Percentiles rank a stretch among this genome's conserved stretches.
Evolutionary conservation across 306 rosid species (phyloP).

Genomic region (Dalbergia cultrata): DNA sequence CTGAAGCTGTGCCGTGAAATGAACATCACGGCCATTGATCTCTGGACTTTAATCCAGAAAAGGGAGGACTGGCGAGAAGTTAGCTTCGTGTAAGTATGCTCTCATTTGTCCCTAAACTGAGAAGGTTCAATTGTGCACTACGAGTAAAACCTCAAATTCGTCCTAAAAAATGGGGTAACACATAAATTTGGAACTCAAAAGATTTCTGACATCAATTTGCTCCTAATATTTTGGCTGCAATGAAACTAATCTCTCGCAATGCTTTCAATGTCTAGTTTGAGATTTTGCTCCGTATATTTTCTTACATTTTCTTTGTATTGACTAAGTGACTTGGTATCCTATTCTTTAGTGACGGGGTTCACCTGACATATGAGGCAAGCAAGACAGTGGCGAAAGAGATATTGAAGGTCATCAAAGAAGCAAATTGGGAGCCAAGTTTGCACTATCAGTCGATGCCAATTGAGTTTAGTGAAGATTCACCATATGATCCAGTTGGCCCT

Average conservation of each 20-base stretch:
- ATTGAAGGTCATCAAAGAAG: constrained; percentile 62
- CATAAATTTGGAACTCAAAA: too few relatives aligned
- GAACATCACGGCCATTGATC: constrained; percentile 58
- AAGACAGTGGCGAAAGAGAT: constrained; percentile 72
- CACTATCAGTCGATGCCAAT: constrained; percentile 63
- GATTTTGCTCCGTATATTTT: too few relatives aligned
- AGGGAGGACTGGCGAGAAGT: constrained; percentile 57
- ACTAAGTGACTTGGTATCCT: background rate
- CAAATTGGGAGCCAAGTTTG: constrained; percentile 80
- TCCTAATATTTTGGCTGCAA: too few relatives aligned
- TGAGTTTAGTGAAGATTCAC: constrained; percentile 67
- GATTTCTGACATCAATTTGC: too few relatives aligned
- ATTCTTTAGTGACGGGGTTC: constrained; percentile 79
- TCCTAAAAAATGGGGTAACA: too few relatives aligned
- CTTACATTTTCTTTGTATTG: too few relatives aligned
- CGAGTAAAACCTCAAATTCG: too few relatives aligned
- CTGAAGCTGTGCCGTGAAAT: constrained; percentile 50
- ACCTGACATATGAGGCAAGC: constrained; percentile 71
- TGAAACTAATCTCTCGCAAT: too few relatives aligned
- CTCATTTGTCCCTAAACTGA: background rate
- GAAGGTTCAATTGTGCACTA: too few relatives aligned
- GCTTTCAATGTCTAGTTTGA: too few relatives aligned
- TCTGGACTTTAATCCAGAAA: constrained; percentile 60
- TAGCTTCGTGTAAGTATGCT: constrained; percentile 60
- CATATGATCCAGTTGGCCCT: constrained; percentile 43